Conservation (phyloP, 2,329 filamentous ascomycete genomes). For the Dissoconium aciculare region DNA sequence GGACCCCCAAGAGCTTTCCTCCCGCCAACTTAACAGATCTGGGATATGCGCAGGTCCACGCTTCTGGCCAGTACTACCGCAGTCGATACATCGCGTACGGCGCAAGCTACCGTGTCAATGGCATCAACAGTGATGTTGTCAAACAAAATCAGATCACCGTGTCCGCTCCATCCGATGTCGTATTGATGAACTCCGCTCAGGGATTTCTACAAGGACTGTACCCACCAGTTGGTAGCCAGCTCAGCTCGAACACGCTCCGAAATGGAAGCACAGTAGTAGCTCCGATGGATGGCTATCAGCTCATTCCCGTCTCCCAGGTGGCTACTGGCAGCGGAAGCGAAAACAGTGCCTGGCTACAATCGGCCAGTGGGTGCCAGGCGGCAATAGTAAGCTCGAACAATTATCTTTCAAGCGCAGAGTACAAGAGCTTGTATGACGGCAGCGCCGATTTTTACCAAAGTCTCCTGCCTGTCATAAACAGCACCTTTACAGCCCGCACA, state of each 20-base stretch:
- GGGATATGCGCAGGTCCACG: conserved; percentile 61
- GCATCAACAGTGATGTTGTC: conserved; percentile 51
- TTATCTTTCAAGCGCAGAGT: conserved; percentile 40
- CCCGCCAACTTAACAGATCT: conserved; percentile 63
- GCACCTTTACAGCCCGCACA: conserved; percentile 33
- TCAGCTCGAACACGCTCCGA: conserved; percentile 46
- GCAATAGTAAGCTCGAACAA: conserved; percentile 43
- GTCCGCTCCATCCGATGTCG: conserved; percentile 52
- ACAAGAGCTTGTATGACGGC: conserved; percentile 32
- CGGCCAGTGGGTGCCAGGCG: conserved; percentile 40
- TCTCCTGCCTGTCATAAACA: conserved; percentile 38
- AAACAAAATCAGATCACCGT: conserved; percentile 56
- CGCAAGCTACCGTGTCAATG: conserved; percentile 46
- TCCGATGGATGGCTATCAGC: conserved; percentile 68
- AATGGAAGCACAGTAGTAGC: conserved; percentile 53
- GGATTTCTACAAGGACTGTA: conserved; percentile 79
- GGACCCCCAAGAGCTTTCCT: conserved; percentile 60
- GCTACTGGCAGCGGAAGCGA: conserved; percentile 47
- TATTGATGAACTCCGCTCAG: conserved; percentile 65
- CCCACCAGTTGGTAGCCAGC: conserved; percentile 49
- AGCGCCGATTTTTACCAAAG: conserved; percentile 41
- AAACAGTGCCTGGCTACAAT: conserved; percentile 44
- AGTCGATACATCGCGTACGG: conserved; percentile 53
- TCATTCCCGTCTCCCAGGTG: conserved; percentile 57
- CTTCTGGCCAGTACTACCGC: conserved; percentile 61